A percentile compares a stretch with the other conserved stretches of the same genome.
Evolutionary conservation across 2,329 filamentous ascomycete genomes (phyloP).

Genomic region (Ciborinia camelliae): DNA sequence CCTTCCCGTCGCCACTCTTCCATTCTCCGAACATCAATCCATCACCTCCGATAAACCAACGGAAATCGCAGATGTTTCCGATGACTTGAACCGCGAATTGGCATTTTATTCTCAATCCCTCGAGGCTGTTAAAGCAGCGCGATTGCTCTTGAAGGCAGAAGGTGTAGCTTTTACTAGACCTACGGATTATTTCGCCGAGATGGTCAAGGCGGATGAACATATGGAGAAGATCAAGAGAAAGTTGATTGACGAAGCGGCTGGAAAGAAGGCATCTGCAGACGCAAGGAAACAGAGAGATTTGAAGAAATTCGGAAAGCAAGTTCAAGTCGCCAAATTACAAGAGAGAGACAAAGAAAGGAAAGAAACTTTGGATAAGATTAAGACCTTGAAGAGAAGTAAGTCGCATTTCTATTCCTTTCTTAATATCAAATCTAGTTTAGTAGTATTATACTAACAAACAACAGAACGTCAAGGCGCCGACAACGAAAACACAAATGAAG

Average conservation of each 20-base stretch:
- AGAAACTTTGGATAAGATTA: constrained; percentile 93
- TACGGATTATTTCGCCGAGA: constrained; percentile 96
- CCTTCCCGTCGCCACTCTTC: constrained; percentile 62
- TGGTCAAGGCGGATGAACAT: constrained; percentile 97
- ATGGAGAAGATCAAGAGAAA: constrained; percentile 97
- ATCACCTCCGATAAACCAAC: constrained; percentile 66
- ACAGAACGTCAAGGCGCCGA: constrained; percentile 78
- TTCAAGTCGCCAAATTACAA: constrained; percentile 93
- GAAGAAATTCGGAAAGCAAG: constrained; percentile 99
- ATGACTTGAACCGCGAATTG: constrained; percentile 88
- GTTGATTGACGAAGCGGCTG: constrained; percentile 84
- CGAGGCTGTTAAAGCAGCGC: constrained; percentile 70
- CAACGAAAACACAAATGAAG: constrained; percentile 61
- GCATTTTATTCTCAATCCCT: constrained; percentile 91
- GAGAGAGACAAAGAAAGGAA: constrained; percentile 90
- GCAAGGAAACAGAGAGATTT: constrained; percentile 88
- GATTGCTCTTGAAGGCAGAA: constrained; percentile 74
- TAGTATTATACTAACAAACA: constrained; percentile 28
- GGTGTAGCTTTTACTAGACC: constrained; percentile 83
- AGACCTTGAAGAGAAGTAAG: constrained; percentile 90
- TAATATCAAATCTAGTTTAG: constrained; percentile 13
- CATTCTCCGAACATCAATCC: constrained; percentile 81
- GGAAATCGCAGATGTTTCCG: constrained; percentile 76
- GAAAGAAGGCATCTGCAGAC: constrained; percentile 88
- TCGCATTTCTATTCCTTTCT: constrained; percentile 36